Conservation (phyloP, 2,329 filamentous ascomycete genomes). For the Spiromastix sp. region DNA sequence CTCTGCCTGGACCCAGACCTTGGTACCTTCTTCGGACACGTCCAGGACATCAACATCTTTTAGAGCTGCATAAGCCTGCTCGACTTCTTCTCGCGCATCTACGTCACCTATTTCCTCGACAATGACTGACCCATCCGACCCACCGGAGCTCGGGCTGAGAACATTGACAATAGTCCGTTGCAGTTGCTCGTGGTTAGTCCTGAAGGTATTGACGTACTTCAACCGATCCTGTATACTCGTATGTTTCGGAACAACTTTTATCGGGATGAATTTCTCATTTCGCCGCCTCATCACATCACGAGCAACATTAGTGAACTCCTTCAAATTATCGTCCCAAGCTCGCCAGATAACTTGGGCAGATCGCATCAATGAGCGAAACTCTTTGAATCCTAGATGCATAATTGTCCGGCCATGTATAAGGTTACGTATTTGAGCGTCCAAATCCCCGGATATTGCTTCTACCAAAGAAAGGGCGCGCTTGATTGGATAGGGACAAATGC, state of each 20-base stretch:
- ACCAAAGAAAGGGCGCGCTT: slow-evolving; percentile 85
- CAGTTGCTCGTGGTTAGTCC: slow-evolving; percentile 94
- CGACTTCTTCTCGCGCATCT: slow-evolving; percentile 92
- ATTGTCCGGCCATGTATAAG: slow-evolving; percentile 77
- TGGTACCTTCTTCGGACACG: slow-evolving; percentile 79
- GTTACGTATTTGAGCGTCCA: slow-evolving; percentile 76
- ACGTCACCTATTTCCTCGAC: slow-evolving; percentile 95
- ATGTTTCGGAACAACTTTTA: slow-evolving; percentile 87
- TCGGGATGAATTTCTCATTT: slow-evolving; percentile 97
- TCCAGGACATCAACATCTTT: slow-evolving; percentile 94
- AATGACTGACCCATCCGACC: slow-evolving; percentile 54
- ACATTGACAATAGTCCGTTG: slow-evolving; percentile 95
- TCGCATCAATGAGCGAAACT: slow-evolving; percentile 78
- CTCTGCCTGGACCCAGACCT: slow-evolving; percentile 87
- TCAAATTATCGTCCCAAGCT: slow-evolving; percentile 90
- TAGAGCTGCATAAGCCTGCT: slow-evolving; percentile 84
- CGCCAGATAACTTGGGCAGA: slow-evolving; percentile 77
- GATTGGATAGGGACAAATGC: slow-evolving; percentile 92
- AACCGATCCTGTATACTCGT: slow-evolving; percentile 80
- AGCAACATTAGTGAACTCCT: slow-evolving; percentile 95
- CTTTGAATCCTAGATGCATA: slow-evolving; percentile 83
- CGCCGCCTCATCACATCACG: slow-evolving; percentile 87
- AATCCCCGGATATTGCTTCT: slow-evolving; percentile 87
- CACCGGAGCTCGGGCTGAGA: slow-evolving; percentile 62
- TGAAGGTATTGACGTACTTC: slow-evolving; percentile 88